These are phyloP conservation scores for Arthrobotrys musiformis DNA, from an alignment of 2,329 filamentous ascomycete species.

Conservation along the genomic window DNA sequence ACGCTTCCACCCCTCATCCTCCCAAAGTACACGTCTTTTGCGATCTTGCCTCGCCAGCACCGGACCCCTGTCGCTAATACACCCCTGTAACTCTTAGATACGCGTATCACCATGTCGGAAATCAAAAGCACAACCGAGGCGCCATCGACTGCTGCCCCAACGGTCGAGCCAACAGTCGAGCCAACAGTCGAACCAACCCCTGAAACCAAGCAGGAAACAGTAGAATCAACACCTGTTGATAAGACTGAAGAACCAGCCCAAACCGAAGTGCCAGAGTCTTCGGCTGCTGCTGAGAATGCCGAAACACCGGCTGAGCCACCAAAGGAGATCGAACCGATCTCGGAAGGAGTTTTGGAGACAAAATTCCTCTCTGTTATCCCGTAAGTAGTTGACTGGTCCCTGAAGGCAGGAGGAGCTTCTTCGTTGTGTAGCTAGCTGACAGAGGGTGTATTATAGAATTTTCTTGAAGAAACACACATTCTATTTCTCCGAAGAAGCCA, in stretches of 20 bases:
- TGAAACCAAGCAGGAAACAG: background rate
- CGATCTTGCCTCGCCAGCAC: slow-evolving; percentile 56
- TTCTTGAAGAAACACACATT: slow-evolving; percentile 90
- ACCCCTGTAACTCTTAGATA: slow-evolving; percentile 15
- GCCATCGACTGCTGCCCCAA: slow-evolving; percentile 55
- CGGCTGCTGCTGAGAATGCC: slow-evolving; percentile 62
- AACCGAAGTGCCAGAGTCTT: slow-evolving; percentile 41
- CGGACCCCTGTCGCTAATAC: background rate
- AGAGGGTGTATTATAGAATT: slow-evolving; percentile 69
- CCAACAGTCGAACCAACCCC: background rate
- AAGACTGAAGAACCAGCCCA: slow-evolving; percentile 56
- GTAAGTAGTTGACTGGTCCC: slow-evolving; percentile 8
- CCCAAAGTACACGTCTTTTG: background rate
- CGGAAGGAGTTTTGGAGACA: slow-evolving; percentile 60
- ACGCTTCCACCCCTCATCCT: background rate
- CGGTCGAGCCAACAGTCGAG: slow-evolving; percentile 54
- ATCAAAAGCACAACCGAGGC: slow-evolving; percentile 61
- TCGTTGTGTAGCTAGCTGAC: background rate
- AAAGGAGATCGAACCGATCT: slow-evolving; percentile 59
- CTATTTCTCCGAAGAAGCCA: slow-evolving; percentile 79
- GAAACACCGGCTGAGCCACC: slow-evolving; percentile 62
- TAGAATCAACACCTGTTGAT: slow-evolving; percentile 20
- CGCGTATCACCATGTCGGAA: slow-evolving; percentile 58
- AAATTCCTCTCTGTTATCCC: slow-evolving; percentile 40
- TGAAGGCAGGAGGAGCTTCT: background rate